Base-by-base conservation (phyloP, 2,329 filamentous ascomycete species). In the Aspergillus sp. region DNA sequence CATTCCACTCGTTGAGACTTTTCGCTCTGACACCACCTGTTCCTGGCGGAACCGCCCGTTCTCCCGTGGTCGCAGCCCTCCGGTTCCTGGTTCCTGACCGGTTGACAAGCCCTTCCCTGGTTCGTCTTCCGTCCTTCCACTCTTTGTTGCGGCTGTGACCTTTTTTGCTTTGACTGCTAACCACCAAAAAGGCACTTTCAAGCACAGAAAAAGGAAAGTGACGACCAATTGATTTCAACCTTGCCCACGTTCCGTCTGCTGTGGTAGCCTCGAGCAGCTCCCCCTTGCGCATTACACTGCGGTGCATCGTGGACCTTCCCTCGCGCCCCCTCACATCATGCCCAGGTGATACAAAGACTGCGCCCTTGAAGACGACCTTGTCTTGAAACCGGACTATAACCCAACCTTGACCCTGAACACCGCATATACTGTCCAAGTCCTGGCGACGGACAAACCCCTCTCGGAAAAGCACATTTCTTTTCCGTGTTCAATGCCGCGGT, bases 281-380 rank as follows among this genome's bases (percentile, higher is more conserved):
- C 54, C 64, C 49, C 57, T 60, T 57, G 57, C 54, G 52, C 57
- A 53, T 22, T 50, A 41, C 51, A 64, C 49, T 48, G 31, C 59
- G 34, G 43, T 50, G 54, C 54, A 49, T 49, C 49, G 43, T 48
- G 25, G 22, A 34, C 54, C 50, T 54, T n/a, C 47, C 58, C 51
- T 46, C 28, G 25, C 30, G 7, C 41, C 53, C 47, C 56, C 59
- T 64, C 59, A 59, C 65, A 59, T 58, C 59, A 67, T 68, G 65
- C 60, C 53, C 51, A 60, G 54, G 54, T 67, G 64, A 67, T 61
- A 62, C 59, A 59, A 38, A 59, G 38, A 61, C 46, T 52, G 48
- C 55, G 51, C 55, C 59, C 59, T 64, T 57, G 55, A 57, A 25
- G 47, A 28, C 50, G 28, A 38, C 28, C 23, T 43, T 28, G 19